These are phyloP conservation scores for Cladophialophora yegresii DNA, from an alignment of 2,329 filamentous ascomycete genomes.

Conservation along the genomic window DNA sequence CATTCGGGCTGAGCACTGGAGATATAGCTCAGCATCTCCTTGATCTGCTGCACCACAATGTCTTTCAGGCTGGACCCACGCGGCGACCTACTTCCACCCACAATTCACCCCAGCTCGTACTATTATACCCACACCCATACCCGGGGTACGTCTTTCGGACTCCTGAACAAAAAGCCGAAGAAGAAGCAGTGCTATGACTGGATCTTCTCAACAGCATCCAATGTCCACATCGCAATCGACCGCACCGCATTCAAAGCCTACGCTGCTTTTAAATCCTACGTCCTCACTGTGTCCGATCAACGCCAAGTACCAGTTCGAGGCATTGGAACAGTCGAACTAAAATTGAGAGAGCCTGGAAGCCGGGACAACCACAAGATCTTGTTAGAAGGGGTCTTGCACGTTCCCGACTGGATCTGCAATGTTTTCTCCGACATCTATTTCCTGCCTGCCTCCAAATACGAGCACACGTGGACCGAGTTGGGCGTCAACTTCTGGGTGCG, in stretches of 20 bases:
- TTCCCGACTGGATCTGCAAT: constrained; percentile 43
- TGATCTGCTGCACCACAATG: constrained; percentile 10
- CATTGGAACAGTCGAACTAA: constrained; percentile 41
- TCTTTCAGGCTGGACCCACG: constrained; percentile 25
- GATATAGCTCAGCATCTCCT: neutral
- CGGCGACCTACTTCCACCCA: constrained; percentile 26
- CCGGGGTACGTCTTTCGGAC: constrained; percentile 15
- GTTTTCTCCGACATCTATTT: constrained; percentile 36
- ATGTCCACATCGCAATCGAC: constrained; percentile 42
- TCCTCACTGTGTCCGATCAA: constrained; percentile 35
- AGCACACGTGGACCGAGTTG: constrained; percentile 35
- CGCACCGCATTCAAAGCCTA: constrained; percentile 41
- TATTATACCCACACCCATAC: constrained; percentile 13
- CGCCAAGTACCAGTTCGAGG: constrained; percentile 38
- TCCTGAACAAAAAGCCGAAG: constrained; percentile 28
- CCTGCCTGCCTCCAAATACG: constrained; percentile 22
- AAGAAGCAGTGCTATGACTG: constrained; percentile 36
- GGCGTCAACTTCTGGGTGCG: constrained; percentile 34
- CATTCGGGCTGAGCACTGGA: neutral
- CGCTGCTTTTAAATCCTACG: constrained; percentile 36
- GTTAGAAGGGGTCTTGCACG: constrained; percentile 42
- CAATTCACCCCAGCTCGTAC: constrained; percentile 29
- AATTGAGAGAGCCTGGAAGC: constrained; percentile 35
- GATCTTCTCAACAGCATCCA: constrained; percentile 38
- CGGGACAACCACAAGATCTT: constrained; percentile 36